Evolutionary conservation across 176 grass and related monocot species (phyloP).

Genomic region (Rhynchospora tenuis): DNA sequence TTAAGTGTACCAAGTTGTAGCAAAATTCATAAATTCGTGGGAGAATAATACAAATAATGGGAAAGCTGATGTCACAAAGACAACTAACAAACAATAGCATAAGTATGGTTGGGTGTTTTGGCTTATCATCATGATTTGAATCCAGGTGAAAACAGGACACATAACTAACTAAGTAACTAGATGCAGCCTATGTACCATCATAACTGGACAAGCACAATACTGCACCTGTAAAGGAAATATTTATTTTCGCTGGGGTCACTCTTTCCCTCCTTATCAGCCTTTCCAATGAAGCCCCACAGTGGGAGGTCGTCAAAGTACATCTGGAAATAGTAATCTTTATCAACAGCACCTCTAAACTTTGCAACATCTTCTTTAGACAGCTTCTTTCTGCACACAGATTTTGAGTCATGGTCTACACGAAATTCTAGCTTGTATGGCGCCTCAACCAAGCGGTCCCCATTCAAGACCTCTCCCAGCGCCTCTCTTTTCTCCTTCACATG

Average conservation of each 20-base stretch:
- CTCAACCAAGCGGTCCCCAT: constrained; percentile 84
- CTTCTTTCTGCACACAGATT: constrained; percentile 66
- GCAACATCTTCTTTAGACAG: constrained; percentile 64
- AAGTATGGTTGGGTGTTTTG: background rate
- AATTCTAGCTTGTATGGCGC: constrained; percentile 96
- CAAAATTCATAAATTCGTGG: background rate
- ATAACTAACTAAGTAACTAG: background rate
- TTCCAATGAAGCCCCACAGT: constrained; percentile 93
- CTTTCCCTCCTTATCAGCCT: constrained; percentile 75
- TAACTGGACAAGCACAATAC: background rate
- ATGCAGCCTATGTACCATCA: background rate
- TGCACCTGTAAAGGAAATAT: constrained; percentile 71
- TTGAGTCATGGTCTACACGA: constrained; percentile 40
- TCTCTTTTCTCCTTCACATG: constrained; percentile 86
- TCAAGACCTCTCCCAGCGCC: constrained; percentile 85
- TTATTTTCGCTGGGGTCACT: constrained; percentile 50
- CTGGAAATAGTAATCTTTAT: constrained; percentile 96
- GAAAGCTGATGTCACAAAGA: background rate
- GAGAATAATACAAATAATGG: background rate
- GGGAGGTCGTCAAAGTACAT: constrained; percentile 99
- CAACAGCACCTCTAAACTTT: constrained; percentile 61
- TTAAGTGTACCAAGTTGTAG: background rate
- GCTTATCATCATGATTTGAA: background rate
- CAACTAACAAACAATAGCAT: background rate
- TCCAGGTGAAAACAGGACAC: background rate